Base-by-base conservation (phyloP, 495 filamentous ascomycete species). In the Talaromyces stipitatus region DNA sequence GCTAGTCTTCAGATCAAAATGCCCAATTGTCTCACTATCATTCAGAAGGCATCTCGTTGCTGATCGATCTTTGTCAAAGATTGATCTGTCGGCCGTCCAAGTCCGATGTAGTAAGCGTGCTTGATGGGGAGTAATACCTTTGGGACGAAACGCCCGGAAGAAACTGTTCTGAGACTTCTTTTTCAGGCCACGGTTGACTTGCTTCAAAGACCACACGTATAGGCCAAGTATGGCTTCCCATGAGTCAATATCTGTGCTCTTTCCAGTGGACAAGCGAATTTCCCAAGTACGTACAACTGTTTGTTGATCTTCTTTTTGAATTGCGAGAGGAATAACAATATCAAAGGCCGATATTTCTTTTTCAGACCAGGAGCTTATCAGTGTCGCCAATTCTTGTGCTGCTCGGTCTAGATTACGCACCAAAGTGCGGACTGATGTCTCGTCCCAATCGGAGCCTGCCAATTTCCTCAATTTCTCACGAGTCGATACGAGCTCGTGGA, bases 401-500 rank as follows among this genome's bases (percentile, higher is more conserved):
- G 64, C 57, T 3, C 57, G 26, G 20, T 68, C 64, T 4, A 76
- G 58, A 9, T 62, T 67, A 0, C 54, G 56, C 8, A 72, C 69
- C 10, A 58, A 36, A 3, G 61, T 58, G 5, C 68, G 66, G 26
- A 69, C 70, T 1, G 71, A 67, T 18, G 72, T 62, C 22, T 66
- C 64, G 29, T 71, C 61, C 73, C 73, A 76, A 29, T 55, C 11
- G 5, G 23, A 27, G 14, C 53, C 36, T 7, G 36, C 36, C 32
- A 55, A 10, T 26, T 55, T 29, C 26, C 33, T 38, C 24, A 55
- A 23, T 22, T 28, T 55, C 18, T 28, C 10, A 11, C 53, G 53
- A 1, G 22, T 45, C 12, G 12, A 2, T 2, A 55, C 16, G 2
- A 16, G 3, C 8, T 55, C 36, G 29, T 29, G 53, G 18, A 20